A percentile compares a stretch with the other conserved stretches of the same genome.
Evolutionary conservation across 2,329 filamentous ascomycete genomes (phyloP).

Genomic region (Ceratocystis diversiconidia): DNA sequence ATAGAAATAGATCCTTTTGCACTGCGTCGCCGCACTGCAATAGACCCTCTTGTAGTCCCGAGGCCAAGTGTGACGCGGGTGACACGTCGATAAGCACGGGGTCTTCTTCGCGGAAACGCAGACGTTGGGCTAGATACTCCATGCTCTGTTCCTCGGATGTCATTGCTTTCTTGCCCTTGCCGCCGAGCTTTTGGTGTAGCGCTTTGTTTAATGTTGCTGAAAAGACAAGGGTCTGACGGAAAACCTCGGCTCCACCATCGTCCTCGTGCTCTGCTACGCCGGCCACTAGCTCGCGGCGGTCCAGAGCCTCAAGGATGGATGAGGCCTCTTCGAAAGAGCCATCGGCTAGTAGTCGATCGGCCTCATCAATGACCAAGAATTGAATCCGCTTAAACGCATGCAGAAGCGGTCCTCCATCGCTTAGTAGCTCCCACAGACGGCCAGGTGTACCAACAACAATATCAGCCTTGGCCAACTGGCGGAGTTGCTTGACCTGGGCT

Average conservation of each 20-base stretch:
- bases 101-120: constrained; percentile 71
- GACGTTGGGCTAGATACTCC: constrained; percentile 55
- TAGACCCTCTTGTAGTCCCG: constrained; percentile 71
- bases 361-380: constrained; percentile 87
- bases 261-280: constrained; percentile 37
- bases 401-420: constrained; percentile 55
- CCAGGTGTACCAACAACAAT: constrained; percentile 90
- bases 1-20: constrained; percentile 95
- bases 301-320: constrained; percentile 70
- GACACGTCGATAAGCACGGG: constrained; percentile 91
- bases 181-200: constrained; percentile 77
- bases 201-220: constrained; percentile 91
- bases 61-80: constrained; percentile 76
- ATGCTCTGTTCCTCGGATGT: constrained; percentile 61
- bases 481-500: constrained; percentile 87
- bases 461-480: constrained; percentile 69
- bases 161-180: constrained; percentile 47
- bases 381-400: constrained; percentile 55
- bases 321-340: constrained; percentile 92
- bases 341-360: constrained; percentile 78
- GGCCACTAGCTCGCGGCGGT: constrained; percentile 44
- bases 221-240: constrained; percentile 83
- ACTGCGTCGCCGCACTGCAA: constrained; percentile 73
- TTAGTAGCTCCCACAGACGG: constrained; percentile 85
- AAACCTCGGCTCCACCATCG: constrained; percentile 31